A percentile compares a stretch with the other conserved stretches of the same genome.
Conservation (phyloP, 2,329 filamentous ascomycete species). For the Fusarium denticulatum region DNA sequence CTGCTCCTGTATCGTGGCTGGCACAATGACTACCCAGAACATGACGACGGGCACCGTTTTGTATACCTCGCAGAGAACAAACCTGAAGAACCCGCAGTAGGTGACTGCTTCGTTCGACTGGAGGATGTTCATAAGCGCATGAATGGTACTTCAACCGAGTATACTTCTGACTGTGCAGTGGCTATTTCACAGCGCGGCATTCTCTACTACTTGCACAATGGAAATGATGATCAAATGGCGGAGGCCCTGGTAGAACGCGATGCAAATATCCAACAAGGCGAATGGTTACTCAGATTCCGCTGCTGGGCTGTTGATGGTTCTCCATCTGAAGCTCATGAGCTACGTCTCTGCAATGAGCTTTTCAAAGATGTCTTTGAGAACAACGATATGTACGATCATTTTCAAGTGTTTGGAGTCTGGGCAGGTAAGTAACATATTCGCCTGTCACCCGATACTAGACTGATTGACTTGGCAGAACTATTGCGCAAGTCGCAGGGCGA, state of each 20-base stretch:
- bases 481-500: neutral
- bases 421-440: neutral
- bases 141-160: neutral
- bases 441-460: neutral
- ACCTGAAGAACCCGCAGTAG: accelerated
- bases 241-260: no score
- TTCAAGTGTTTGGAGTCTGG: neutral
- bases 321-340: no score
- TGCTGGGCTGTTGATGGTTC: neutral
- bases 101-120: neutral
- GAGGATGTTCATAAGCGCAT: neutral
- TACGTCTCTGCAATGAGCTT: no score
- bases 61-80: neutral
- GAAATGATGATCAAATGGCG: no score
- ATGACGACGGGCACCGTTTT: neutral
- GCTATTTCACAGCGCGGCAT: no score
- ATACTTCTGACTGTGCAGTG: neutral
- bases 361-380: accelerated
- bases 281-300: neutral
- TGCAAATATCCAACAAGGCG: no score
- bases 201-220: no score
- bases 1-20: neutral
- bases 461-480: neutral
- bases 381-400: accelerated
- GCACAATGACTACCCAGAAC: accelerated